Base-by-base conservation (phyloP, 1,139 yeast species). In the Geotrichum cucujoidarum region DNA sequence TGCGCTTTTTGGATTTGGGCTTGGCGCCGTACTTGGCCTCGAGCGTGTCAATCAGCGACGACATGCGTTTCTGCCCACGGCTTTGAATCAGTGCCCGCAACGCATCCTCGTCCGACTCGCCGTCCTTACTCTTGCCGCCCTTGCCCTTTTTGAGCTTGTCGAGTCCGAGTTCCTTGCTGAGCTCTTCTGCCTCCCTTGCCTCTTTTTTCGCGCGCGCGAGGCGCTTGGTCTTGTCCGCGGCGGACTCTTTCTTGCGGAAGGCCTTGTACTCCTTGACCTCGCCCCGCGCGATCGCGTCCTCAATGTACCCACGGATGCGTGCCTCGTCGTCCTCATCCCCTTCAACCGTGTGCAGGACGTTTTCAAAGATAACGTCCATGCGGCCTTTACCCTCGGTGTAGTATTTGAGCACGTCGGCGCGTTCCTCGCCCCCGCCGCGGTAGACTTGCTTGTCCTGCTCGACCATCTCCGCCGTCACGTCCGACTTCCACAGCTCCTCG, bases 401-500 rank as follows among this genome's bases (percentile, higher is more conserved):
- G 45, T 76, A 75, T 43, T 76, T 74, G 35, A 79, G 55, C 17
- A 89, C 75, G 60, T 88, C 96, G 2, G 70, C 70, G 37, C 65
- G 66, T 60, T 88, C 96, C 59, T 87, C 94, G 3, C 68, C 71
- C 14, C 87, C 76, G 13, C 58, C 59, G 43, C 83, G 88, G 60
- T 88, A 88, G 50, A 71, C 75, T 38, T 62, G 54, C 55, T 75
- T 76, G 63, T 88, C 95, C 61, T 82, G 80, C 49, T 80, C 86
- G 49, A 88, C 83, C 75, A 80, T 74, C 48, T 86, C 94, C 29
- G 78, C 74, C 6, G 87, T 82, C 58, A 88, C 80, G 53, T 78
- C 80, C 3, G 63, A 57, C 60, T 71, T 54, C 61, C 73, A 75
- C 58, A 77, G 72, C 14, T 73, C 69, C 34, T 74, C 74, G 60